Evolutionary conservation across 1,284 basidiomycete species (phyloP), one percentile per base, ranked within the genome.

Genomic region (Peniophora sp.): DNA sequence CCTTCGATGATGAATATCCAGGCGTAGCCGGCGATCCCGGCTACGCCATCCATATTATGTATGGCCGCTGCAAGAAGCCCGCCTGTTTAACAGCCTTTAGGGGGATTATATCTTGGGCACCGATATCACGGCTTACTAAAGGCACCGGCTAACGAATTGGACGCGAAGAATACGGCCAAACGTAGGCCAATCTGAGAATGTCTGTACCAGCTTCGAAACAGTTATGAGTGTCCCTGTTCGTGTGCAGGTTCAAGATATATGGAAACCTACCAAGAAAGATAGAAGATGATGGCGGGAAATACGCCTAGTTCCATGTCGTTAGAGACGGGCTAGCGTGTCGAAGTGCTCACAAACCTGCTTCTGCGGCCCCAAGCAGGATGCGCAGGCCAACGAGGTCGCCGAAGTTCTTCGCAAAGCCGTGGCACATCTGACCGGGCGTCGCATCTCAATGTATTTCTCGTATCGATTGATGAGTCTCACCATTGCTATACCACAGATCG

Each of bases 1-100:
- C 37, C 37, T 65, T 90, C 87, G 3, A 91, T 68, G 53, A 90
- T 88, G 65, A 88, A 86, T 50, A 88, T 85, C 83, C 82, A 84
- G 11, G 74, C 69, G 74, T 76, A 78, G 14, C 68, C 83, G 18
- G 76, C 68, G 57, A 74, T 78, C 24, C 81, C 78, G 2, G 75
- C 83, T 22, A 88, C 62, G 14, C 81, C 82, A 54, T 85, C 67
- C 82, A 85, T 83, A 44, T 86, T 82, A 10, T 72, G 70, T 32
- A 86, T 86, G 2, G 77, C 83, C n/a, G 77, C 75, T 36, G 83
- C 76, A 14, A 85, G 66, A 8, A 83, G 70, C 23, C 82, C 81
- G 59, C 78, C 77, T 79, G 47, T 12, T 32, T n/a, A 11, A 36
- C 45, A n/a, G 11, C 18, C 11, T 22, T 41, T n/a, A 24, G n/a